Conservation (phyloP, 805 yeast genomes). For the Spathaspora passalidarum region DNA sequence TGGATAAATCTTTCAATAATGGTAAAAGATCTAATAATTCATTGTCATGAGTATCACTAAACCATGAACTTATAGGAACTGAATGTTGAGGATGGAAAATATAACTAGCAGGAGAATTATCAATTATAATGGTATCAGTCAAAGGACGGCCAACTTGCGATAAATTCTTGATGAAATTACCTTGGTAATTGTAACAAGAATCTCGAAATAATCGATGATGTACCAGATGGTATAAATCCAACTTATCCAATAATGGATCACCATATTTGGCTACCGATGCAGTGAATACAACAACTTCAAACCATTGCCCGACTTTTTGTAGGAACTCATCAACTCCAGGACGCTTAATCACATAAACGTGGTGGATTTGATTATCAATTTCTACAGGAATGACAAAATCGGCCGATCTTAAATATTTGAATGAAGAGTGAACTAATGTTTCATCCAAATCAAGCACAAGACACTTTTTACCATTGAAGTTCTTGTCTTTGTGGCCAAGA, state of each 20-base stretch:
- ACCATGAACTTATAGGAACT: constrained; percentile 96
- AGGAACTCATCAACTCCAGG: constrained; percentile 98
- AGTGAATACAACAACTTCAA: constrained; percentile 94
- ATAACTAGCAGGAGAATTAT: constrained; percentile 98
- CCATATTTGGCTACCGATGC: constrained; percentile 96
- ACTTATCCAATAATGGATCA: constrained; percentile 86
- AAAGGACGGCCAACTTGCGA: constrained; percentile 94
- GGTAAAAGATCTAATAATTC: constrained; percentile 91
- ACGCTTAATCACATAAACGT: constrained; percentile 92
- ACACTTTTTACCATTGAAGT: constrained; percentile 69
- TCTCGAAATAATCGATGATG: constrained; percentile 95
- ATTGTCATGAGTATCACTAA: constrained; percentile 95
- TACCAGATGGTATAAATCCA: constrained; percentile 70
- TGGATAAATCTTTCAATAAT: constrained; percentile 79
- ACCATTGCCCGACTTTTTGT: constrained; percentile 75
- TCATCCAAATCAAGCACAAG: constrained; percentile 91
- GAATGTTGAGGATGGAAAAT: constrained; percentile 98
- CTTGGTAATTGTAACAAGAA: constrained; percentile 89
- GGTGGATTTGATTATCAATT: constrained; percentile 87
- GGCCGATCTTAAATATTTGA: constrained; percentile 86
- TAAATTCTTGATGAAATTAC: constrained; percentile 90
- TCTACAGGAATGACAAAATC: constrained; percentile 98
- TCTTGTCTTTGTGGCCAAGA: constrained; percentile 51
- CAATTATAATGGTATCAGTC: constrained; percentile 81
- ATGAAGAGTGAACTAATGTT: constrained; percentile 92